Conservation (phyloP, 768 basidiomycete genomes). For the Tricholoma bakamatsutake region DNA sequence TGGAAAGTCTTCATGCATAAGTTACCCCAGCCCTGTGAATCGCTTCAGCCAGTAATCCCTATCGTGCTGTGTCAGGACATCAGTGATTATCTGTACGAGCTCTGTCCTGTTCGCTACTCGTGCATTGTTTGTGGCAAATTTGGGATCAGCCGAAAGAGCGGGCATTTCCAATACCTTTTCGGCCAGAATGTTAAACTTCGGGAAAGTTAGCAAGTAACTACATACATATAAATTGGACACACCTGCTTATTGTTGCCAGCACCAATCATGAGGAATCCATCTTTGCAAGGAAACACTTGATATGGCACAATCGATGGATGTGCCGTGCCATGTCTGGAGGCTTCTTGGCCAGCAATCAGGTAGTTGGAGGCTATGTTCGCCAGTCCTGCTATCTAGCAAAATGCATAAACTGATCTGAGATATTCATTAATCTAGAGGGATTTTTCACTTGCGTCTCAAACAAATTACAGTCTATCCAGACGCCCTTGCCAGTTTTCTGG, state of each 20-base stretch:
- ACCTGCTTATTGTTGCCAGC: constrained; percentile 89
- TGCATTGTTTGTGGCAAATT: constrained; percentile 67
- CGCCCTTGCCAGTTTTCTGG: constrained; percentile 78
- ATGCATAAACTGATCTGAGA: background rate
- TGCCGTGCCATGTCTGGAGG: constrained; percentile 81
- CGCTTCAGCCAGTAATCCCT: constrained; percentile 71
- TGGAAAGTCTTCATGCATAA: background rate
- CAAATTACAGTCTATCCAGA: constrained; percentile 89
- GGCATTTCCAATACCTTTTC: constrained; percentile 57
- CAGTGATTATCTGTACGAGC: constrained; percentile 63
- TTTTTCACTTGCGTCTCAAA: constrained; percentile 79
- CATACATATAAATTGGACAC: constrained; percentile 1
- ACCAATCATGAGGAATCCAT: constrained; percentile 90
- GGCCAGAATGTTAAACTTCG: constrained; percentile 65
- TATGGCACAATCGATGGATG: constrained; percentile 95
- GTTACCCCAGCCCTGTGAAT: constrained; percentile 76
- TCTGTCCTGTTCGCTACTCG: constrained; percentile 73
- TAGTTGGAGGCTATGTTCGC: constrained; percentile 93
- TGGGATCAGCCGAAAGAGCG: constrained; percentile 51
- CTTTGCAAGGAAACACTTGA: constrained; percentile 82
- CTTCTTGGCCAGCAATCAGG: constrained; percentile 81
- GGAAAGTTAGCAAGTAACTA: background rate
- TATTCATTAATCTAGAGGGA: background rate
- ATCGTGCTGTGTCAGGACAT: constrained; percentile 47
- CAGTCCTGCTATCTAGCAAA: constrained; percentile 75